A percentile compares a stretch with the other conserved stretches of the same genome.
These are phyloP conservation scores for Colletotrichum endophyticum DNA, from an alignment of 2,329 filamentous ascomycete genomes.

Conservation along the genomic window DNA sequence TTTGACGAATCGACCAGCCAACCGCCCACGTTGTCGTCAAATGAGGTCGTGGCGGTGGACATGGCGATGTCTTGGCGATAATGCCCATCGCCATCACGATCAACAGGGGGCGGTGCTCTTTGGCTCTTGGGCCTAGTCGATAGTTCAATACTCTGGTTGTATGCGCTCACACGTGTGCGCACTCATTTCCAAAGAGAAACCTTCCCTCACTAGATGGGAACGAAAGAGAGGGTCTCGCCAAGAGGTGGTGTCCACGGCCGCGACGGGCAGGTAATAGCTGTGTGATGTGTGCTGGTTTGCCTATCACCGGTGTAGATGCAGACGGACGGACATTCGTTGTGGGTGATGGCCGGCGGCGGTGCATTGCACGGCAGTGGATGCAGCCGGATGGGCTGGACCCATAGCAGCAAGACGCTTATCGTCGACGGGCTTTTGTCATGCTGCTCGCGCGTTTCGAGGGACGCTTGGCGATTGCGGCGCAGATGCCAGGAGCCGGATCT, in stretches of 20 bases:
- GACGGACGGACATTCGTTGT: not conserved
- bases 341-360: not conserved
- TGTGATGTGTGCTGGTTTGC: not conserved
- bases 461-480: constrained; percentile 14
- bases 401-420: not conserved
- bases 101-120: not conserved
- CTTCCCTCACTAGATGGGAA: not conserved
- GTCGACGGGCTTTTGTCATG: not conserved
- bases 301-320: not conserved
- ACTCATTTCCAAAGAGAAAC: not conserved
- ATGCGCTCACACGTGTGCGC: not conserved
- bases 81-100: not conserved
- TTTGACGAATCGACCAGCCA: not conserved
- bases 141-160: not conserved
- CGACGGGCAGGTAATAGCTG: not conserved
- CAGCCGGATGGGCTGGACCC: not conserved
- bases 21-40: not conserved
- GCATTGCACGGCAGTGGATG: constrained; percentile 5
- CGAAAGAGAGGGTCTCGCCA: constrained; percentile 7
- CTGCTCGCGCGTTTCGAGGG: constrained; percentile 6
- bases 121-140: not conserved
- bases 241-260: not conserved
- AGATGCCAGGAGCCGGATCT: not conserved
- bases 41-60: not conserved
- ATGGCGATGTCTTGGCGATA: not conserved